phyloP scores from a whole-genome alignment of 257 asterid genomes.

The Coffea canephora region DNA sequence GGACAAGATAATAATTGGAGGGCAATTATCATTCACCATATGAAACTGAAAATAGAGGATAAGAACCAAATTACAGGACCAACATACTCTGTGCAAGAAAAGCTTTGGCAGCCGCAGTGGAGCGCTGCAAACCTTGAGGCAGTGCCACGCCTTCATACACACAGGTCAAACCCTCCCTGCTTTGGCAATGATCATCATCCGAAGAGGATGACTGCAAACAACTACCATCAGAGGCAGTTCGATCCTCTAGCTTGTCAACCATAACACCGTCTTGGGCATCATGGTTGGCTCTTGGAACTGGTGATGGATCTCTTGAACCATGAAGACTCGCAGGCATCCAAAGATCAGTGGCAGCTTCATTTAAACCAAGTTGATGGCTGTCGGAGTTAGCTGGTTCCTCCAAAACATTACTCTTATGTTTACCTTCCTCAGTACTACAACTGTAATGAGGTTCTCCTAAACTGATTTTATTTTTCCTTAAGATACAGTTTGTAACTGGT shows the following conservation, averaged over 20 bases:
- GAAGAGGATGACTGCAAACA: constrained; percentile 34
- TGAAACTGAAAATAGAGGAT: neutral
- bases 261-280: constrained; percentile 32
- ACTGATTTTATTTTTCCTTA: constrained; percentile 27
- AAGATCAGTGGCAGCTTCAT: constrained; percentile 36
- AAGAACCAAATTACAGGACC: constrained; percentile 9
- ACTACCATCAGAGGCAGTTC: constrained; percentile 30
- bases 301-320: constrained; percentile 29
- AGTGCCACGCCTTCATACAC: constrained; percentile 32
- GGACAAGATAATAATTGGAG: neutral
- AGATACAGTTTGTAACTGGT: constrained; percentile 34
- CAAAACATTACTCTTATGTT: constrained; percentile 32
- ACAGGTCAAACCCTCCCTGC: constrained; percentile 24
- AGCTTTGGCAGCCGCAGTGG: constrained; percentile 53
- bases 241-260: constrained; percentile 34
- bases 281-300: constrained; percentile 29
- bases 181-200: constrained; percentile 26
- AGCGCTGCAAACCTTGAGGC: constrained; percentile 37
- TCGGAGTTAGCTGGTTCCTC: constrained; percentile 35
- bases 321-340: constrained; percentile 57
- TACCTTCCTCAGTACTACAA: constrained; percentile 29
- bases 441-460: constrained; percentile 20
- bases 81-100: constrained; percentile 70
- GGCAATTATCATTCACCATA: neutral
- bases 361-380: constrained; percentile 37